Percentiles rank a stretch among this genome's conserved stretches.
Evolutionary conservation across 768 basidiomycete species (phyloP).

Genomic region (Leccinum olivaceopallidum): DNA sequence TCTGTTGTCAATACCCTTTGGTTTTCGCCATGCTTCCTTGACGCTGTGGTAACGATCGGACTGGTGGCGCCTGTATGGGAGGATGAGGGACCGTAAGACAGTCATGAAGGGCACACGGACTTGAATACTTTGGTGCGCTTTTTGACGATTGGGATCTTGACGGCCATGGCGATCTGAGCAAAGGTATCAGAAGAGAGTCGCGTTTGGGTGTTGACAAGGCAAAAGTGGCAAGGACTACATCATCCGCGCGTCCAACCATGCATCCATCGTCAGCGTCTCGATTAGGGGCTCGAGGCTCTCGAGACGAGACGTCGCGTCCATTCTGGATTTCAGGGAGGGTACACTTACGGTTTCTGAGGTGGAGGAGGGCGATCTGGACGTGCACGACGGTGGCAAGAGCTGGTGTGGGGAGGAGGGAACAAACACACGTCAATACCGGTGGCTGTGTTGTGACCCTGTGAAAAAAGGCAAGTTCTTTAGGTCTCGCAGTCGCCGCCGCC

Average conservation of each 20-base stretch:
- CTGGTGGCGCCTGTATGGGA: conserved; percentile 83
- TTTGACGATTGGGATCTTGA: conserved; percentile 79
- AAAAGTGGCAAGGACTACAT: conserved; percentile 1
- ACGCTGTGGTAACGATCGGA: conserved; percentile 97
- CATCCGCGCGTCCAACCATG: conserved; percentile 24
- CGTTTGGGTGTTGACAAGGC: conserved; percentile 1
- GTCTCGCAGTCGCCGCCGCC: background rate
- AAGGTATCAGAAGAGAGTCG: conserved; percentile 16
- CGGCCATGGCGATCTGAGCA: conserved; percentile 41
- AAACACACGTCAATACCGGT: conserved; percentile 29
- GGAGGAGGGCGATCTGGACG: conserved; percentile 44
- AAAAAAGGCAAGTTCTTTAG: background rate
- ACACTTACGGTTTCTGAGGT: conserved; percentile 57
- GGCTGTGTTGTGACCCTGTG: conserved; percentile 21
- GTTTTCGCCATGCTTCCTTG: conserved; percentile 99
- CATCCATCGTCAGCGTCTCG: conserved; percentile 24
- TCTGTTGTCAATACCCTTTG: conserved; percentile 99
- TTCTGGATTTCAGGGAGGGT: background rate
- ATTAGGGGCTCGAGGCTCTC: background rate
- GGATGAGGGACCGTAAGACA: conserved; percentile 15
- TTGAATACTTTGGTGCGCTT: conserved; percentile 98
- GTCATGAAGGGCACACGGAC: conserved; percentile 46
- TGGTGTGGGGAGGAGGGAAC: conserved; percentile 7
- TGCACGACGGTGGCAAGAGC: conserved; percentile 3
- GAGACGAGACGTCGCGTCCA: background rate